A percentile compares a stretch with the other conserved stretches of the same genome.
Conservation (phyloP, 164 flowering plant species). For the Tetrastigma voinierianum region DNA sequence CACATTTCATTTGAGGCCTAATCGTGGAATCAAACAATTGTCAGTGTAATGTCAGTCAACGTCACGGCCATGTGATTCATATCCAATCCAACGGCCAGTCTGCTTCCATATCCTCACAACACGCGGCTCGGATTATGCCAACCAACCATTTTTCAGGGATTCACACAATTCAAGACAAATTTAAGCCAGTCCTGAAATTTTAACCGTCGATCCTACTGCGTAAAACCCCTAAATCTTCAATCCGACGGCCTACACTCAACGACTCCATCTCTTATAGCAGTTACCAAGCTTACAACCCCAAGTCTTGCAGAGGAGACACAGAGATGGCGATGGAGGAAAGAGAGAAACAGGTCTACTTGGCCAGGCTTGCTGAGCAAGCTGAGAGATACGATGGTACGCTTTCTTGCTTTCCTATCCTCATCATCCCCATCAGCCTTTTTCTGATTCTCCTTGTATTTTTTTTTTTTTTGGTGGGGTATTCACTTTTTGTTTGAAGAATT, state of each 20-base stretch:
- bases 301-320: background rate
- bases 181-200: background rate
- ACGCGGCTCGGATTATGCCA: background rate
- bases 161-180: background rate
- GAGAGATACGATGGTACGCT: constrained; percentile 53
- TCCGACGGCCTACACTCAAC: constrained; percentile 12
- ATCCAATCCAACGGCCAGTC: constrained; percentile 3
- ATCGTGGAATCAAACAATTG: too few relatives aligned
- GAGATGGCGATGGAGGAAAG: constrained; percentile 42
- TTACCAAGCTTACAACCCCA: constrained; percentile 24
- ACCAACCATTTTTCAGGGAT: background rate
- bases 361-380: constrained; percentile 54
- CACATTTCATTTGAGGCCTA: too few relatives aligned
- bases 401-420: background rate
- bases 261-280: background rate
- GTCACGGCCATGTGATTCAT: constrained; percentile 1
- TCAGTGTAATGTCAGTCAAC: constrained; percentile 5
- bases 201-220: background rate
- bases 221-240: background rate
- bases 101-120: too few relatives aligned
- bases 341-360: constrained; percentile 43
- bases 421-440: background rate
- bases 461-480: background rate
- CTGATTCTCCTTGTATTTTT: background rate
- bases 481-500: background rate